Evolutionary conservation across 1,284 basidiomycete species (phyloP).

Genomic region (Irpex lacteus): DNA sequence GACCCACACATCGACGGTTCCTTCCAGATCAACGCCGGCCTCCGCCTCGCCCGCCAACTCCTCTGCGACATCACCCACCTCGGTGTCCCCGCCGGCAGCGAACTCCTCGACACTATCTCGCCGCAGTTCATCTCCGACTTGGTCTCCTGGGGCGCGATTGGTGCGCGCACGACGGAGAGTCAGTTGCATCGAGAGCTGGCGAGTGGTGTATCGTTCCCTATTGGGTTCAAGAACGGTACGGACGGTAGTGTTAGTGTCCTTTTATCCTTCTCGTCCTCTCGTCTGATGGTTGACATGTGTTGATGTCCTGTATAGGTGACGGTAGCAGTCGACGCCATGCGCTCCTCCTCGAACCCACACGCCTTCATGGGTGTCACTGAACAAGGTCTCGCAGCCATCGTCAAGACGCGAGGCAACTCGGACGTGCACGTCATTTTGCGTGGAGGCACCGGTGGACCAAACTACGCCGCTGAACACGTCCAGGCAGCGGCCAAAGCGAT

Average conservation of each 20-base stretch:
- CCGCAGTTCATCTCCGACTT: slow-evolving; percentile 82
- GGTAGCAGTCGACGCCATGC: slow-evolving; percentile 95
- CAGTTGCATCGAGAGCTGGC: slow-evolving; percentile 93
- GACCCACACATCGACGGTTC: slow-evolving; percentile 92
- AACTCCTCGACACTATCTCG: slow-evolving; percentile 93
- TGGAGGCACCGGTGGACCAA: slow-evolving; percentile 86
- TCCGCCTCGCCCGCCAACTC: slow-evolving; percentile 83
- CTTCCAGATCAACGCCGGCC: slow-evolving; percentile 97
- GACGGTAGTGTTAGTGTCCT: slow-evolving; percentile 74
- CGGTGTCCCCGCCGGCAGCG: slow-evolving; percentile 92
- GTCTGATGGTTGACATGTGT: too few species aligned
- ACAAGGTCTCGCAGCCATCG: slow-evolving; percentile 92
- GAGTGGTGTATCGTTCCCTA: slow-evolving; percentile 86
- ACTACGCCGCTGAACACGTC: slow-evolving; percentile 78
- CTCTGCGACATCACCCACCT: slow-evolving; percentile 87
- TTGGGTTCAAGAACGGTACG: slow-evolving; percentile 99
- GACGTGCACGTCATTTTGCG: slow-evolving; percentile 94
- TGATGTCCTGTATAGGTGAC: too few species aligned
- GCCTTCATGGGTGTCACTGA: slow-evolving; percentile 98
- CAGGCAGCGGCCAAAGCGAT: slow-evolving; percentile 69
- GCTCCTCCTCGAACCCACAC: slow-evolving; percentile 88
- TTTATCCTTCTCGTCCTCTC: too few species aligned
- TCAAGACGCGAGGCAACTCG: slow-evolving; percentile 90
- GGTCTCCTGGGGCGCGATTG: slow-evolving; percentile 96
- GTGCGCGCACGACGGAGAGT: slow-evolving; percentile 93